phyloP scores from a whole-genome alignment of 2,329 filamentous ascomycete species.

The Claviceps digitariae region DNA sequence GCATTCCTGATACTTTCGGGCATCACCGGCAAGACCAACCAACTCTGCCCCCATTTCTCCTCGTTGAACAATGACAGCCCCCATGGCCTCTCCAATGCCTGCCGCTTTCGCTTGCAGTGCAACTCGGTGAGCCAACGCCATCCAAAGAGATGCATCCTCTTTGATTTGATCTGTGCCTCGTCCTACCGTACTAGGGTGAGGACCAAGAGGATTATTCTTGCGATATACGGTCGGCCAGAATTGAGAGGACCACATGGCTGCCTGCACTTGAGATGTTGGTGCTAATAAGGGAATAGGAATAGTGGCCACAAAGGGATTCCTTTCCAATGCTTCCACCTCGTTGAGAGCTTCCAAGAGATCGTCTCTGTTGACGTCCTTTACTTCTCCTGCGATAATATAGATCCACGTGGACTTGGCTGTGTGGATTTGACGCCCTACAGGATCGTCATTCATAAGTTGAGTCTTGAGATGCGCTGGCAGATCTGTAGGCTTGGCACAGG shows the following conservation, averaged over 20 bases:
- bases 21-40: conserved; percentile 65
- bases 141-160: conserved; percentile 50
- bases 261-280: conserved; percentile 63
- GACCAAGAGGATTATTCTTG: conserved; percentile 76
- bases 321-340: conserved; percentile 35
- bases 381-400: conserved; percentile 42
- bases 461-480: conserved; percentile 52
- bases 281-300: conserved; percentile 59
- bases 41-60: conserved; percentile 37
- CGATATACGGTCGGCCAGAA: conserved; percentile 82
- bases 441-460: conserved; percentile 45
- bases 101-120: conserved; percentile 43
- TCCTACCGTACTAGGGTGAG: conserved; percentile 61
- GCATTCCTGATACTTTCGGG: conserved; percentile 49
- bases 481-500: conserved; percentile 59
- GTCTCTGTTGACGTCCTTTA: conserved; percentile 36
- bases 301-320: conserved; percentile 42
- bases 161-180: conserved; percentile 57
- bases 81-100: conserved; percentile 55
- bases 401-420: conserved; percentile 47
- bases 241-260: conserved; percentile 56
- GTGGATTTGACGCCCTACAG: conserved; percentile 40
- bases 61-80: conserved; percentile 63
- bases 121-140: conserved; percentile 51
- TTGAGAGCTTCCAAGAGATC: conserved; percentile 36